Conservation (phyloP, 306 rosid genomes). For the Vigna trinervia region DNA sequence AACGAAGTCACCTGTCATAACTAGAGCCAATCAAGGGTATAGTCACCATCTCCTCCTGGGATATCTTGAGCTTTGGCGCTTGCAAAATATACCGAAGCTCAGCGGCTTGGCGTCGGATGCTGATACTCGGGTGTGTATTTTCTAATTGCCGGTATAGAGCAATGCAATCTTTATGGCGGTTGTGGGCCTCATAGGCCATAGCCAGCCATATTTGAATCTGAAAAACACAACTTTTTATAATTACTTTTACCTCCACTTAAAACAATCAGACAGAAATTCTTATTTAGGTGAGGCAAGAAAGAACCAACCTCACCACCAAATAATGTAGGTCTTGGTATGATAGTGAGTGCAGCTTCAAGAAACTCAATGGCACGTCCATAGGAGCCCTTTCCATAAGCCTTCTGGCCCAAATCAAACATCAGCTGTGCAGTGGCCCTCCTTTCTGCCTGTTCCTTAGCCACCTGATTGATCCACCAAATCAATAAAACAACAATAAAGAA, state of each 20-base stretch:
- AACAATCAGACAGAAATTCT: conserved; percentile 12
- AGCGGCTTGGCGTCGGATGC: conserved; percentile 92
- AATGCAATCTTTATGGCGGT: conserved; percentile 88
- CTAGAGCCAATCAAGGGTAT: conserved; percentile 52
- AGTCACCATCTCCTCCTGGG: conserved; percentile 97
- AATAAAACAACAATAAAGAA: conserved; percentile 1
- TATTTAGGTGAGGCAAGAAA: conserved; percentile 6
- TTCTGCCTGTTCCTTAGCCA: conserved; percentile 96
- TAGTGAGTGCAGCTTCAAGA: conserved; percentile 92
- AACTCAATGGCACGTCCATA: conserved; percentile 94
- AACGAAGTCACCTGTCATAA: conserved; percentile 50
- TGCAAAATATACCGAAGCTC: conserved; percentile 94
- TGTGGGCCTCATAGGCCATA: conserved; percentile 97
- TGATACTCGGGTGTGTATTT: conserved; percentile 70
- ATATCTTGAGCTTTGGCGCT: conserved; percentile 96
- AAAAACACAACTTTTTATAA: conserved; percentile 26
- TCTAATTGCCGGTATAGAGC: conserved; percentile 84
- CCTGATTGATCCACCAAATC: conserved; percentile 56
- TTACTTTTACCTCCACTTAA: neutral
- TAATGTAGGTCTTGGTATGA: conserved; percentile 78
- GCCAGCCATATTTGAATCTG: conserved; percentile 99
- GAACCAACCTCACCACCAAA: conserved; percentile 97
- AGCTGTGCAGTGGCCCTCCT: conserved; percentile 88
- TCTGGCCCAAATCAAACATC: conserved; percentile 97
- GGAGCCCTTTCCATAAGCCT: conserved; percentile 89